Base-by-base conservation (phyloP, 345 rosid species). In the Arabis hirsuta region DNA sequence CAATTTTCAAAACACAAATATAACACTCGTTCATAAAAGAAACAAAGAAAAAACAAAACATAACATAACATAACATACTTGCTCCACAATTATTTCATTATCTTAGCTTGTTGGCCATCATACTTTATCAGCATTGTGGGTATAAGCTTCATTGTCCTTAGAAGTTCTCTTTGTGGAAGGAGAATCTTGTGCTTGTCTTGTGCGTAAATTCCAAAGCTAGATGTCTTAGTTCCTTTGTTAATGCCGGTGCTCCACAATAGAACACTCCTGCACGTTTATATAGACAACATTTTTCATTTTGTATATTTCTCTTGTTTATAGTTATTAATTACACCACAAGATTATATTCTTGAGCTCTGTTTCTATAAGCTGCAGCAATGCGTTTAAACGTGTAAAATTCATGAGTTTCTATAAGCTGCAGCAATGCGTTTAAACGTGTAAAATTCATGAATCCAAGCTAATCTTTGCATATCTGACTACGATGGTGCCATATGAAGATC, bases 121-220 rank as follows among this genome's bases (percentile, higher is more conserved):
- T 45, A 36, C 47, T 63, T 14, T 34, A 44, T 45, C 41, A 55
- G 29, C 61, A 43, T 54, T 45, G 56, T 69, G 16, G 50, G 31
- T 55, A 46, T 29, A 67, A 19, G 60, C 54, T 65, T 41, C 54
- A 13, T 41, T n/a, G 39, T 50, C 60, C 29, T 85, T 73, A 87
- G 65, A 87, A 90, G 57, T 87, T 90, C 72, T 90, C 96, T 72
- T 87, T 87, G 61, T 90, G 96, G 74, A 90, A 90, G 57, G 87
- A 82, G 75, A 90, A 90, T 66, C 82, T 87, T 59, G 90, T 87
- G 55, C 8, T 59, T n/a, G 92, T 84, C 76, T 76, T 87, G 80
- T 77, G 92, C 24, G 90, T 84, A 79, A 84, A 83, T 78, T 87
- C 89, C 77, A 70, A 72, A 39, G 96, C 96, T 27, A 87, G 80